phyloP scores from a whole-genome alignment of 2,329 filamentous ascomycete genomes.

The Lachnum nothofagi region DNA sequence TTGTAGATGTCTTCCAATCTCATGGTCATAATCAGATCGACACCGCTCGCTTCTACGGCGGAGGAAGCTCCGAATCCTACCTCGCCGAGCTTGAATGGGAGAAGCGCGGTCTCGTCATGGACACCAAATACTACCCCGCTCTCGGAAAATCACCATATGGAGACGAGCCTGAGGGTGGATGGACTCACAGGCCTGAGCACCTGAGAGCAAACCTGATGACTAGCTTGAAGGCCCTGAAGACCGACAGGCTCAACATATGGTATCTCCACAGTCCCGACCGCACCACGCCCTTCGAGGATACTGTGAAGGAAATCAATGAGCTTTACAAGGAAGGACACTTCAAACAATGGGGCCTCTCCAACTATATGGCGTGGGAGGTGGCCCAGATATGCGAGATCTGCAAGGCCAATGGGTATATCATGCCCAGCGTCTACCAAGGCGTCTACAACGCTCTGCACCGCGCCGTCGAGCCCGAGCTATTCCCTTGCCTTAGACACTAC shows the following conservation, averaged over 20 bases:
- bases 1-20: slow-evolving; percentile 59
- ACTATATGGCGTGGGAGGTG: slow-evolving; percentile 45
- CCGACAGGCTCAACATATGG: slow-evolving; percentile 35
- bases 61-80: slow-evolving; percentile 60
- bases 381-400: slow-evolving; percentile 31
- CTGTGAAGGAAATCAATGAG: slow-evolving; percentile 25
- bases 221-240: slow-evolving; percentile 48
- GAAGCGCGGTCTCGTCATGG: slow-evolving; percentile 55
- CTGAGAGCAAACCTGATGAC: slow-evolving; percentile 46
- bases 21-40: slow-evolving; percentile 66
- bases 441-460: slow-evolving; percentile 30
- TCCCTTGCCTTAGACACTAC: slow-evolving; percentile 54
- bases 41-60: slow-evolving; percentile 61
- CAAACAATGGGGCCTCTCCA: slow-evolving; percentile 52
- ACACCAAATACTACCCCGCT: slow-evolving; percentile 47
- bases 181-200: slow-evolving; percentile 45
- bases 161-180: slow-evolving; percentile 19
- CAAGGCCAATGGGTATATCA: slow-evolving; percentile 31
- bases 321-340: slow-evolving; percentile 32
- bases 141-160: neutral
- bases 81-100: slow-evolving; percentile 56
- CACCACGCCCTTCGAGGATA: slow-evolving; percentile 21
- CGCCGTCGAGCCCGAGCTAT: slow-evolving; percentile 58
- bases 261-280: slow-evolving; percentile 22
- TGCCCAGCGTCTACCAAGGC: slow-evolving; percentile 34